Evolutionary conservation across 2,329 filamentous ascomycete species (phyloP).

Genomic region (Ramularia endophylla): DNA sequence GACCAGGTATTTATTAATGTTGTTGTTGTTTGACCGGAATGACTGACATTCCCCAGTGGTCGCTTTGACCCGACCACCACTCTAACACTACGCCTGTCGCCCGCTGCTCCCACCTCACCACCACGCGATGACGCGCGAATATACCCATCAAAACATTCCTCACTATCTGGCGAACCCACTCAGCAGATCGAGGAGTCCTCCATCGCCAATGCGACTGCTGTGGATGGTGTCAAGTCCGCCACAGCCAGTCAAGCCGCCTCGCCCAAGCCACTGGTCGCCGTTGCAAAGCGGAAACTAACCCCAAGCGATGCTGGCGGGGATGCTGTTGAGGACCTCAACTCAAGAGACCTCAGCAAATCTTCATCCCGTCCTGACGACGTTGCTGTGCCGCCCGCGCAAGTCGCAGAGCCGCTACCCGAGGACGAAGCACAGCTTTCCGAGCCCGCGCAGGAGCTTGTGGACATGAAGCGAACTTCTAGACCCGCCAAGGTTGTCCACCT

Average conservation of each 20-base stretch:
- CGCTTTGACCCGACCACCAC: slow-evolving; percentile 51
- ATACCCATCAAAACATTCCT: slow-evolving; percentile 23
- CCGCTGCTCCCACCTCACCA: slow-evolving; percentile 36
- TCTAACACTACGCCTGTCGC: slow-evolving; percentile 12
- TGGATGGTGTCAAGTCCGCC: slow-evolving; percentile 11
- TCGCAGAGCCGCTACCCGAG: slow-evolving; percentile 23
- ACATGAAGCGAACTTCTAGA: slow-evolving; percentile 17
- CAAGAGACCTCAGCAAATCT: slow-evolving; percentile 4
- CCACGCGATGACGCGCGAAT: slow-evolving; percentile 23
- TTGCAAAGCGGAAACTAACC: slow-evolving; percentile 5
- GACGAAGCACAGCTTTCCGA: slow-evolving; percentile 23
- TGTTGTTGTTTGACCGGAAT: slow-evolving; percentile 3
- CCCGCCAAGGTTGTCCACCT: slow-evolving; percentile 41
- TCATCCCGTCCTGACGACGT: slow-evolving; percentile 7
- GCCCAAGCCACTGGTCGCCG: slow-evolving; percentile 7
- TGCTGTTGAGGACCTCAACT: not conserved
- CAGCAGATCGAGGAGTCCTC: slow-evolving; percentile 5
- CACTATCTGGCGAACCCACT: slow-evolving; percentile 10
- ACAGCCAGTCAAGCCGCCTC: slow-evolving; percentile 5
- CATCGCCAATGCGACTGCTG: slow-evolving; percentile 13
- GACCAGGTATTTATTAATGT: slow-evolving; percentile 9
- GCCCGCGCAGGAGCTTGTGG: slow-evolving; percentile 18
- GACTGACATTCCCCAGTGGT: slow-evolving; percentile 37
- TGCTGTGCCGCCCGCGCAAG: slow-evolving; percentile 11
- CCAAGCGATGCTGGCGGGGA: not conserved